Base-by-base conservation (phyloP, 805 yeast genomes). In the Wickerhamomyces xylosicus region DNA sequence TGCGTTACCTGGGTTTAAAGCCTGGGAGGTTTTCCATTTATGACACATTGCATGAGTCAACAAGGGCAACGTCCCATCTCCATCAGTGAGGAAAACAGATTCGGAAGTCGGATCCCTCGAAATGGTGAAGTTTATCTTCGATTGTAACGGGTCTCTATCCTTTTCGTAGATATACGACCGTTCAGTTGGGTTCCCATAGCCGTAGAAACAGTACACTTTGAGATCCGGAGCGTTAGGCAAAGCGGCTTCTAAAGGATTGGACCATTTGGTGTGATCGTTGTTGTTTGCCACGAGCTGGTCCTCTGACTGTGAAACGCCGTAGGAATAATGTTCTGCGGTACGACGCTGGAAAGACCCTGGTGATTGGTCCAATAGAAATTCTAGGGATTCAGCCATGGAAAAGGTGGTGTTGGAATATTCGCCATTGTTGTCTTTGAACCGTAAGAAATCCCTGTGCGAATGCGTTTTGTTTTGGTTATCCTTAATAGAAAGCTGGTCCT, bases 141-240 rank as follows among this genome's bases (percentile, higher is more conserved):
- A 54, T 1, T 61, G 41, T 0, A 65, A 60, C 40, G 74, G 72
- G 43, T 75, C 74, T 6, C 63, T 66, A 40, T 82, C 83, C 48
- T 83, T 86, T 39, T 74, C 77, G 60, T 92, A 92, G 27, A 78
- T 74, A 61, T 92, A 92, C 0, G 95, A 89, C 34, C 98, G 71
- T 59, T 92, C 98, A 0, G 98, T 90, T 18, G 95, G 94, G 47
- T 87, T 90, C 7, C 96, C 95, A n/a, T 87, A 86, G 5, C 98
- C 98, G 53, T 92, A 92, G 52, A 92, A 79, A 53, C 96, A 85
- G 59, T 67, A 92, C 9, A 87, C 67, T 47, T 85, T 83, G 81
- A 92, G 66, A 54, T 85, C 85, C 3, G 97, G 97, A 0, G 98
- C 98, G 53, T 83, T 68, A 1, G 98, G 98, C 33, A 92, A 69